A percentile compares a stretch with the other conserved stretches of the same genome.
Conservation (phyloP, 202 grass and related monocot genomes). For the Eragrostis tef region DNA sequence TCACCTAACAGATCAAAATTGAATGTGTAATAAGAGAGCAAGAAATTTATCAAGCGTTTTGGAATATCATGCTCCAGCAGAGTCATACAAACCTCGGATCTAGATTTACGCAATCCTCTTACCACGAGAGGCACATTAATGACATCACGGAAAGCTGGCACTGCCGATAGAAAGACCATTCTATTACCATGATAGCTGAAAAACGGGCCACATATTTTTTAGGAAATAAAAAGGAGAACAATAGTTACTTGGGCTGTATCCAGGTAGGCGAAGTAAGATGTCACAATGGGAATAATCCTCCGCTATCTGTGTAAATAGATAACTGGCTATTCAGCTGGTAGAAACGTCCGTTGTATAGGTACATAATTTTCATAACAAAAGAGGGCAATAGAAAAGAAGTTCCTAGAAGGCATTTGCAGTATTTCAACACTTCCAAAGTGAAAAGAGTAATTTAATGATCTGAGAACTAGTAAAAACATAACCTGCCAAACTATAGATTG, state of each 20-base stretch:
- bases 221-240: background rate
- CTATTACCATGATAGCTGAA: conserved; percentile 18
- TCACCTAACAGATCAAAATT: conserved; percentile 62
- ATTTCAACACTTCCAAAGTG: too few relatives aligned
- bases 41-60: background rate
- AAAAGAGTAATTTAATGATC: background rate
- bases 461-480: background rate
- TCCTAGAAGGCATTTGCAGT: too few relatives aligned
- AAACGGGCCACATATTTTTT: background rate
- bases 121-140: conserved; percentile 94
- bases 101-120: conserved; percentile 78
- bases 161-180: conserved; percentile 46
- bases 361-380: background rate
- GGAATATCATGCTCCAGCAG: background rate
- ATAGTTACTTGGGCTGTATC: conserved; percentile 81
- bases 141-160: conserved; percentile 94
- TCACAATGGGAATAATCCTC: conserved; percentile 96
- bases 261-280: conserved; percentile 92
- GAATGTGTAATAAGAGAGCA: conserved; percentile 35
- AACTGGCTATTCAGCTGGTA: background rate
- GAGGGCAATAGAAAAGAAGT: background rate
- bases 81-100: conserved; percentile 64
- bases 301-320: conserved; percentile 66
- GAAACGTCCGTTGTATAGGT: background rate
- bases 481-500: conserved; percentile 98